phyloP scores from a whole-genome alignment of 2,329 filamentous ascomycete species.

The Cercospora sesami region DNA sequence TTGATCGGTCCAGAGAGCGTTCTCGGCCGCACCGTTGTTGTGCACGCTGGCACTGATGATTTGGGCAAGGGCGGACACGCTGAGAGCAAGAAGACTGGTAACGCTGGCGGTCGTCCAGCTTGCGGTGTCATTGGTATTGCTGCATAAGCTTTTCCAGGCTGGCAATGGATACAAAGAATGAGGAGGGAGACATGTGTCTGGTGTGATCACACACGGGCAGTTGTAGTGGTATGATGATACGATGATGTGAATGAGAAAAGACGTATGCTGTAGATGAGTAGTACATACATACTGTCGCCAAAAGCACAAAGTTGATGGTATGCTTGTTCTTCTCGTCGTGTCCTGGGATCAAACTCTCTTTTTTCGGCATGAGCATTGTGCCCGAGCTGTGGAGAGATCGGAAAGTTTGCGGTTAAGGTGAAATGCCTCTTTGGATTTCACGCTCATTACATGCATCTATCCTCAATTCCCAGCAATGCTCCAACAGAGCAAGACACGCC shows the following conservation, averaged over 20 bases:
- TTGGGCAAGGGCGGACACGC: slow-evolving; percentile 88
- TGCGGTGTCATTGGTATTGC: slow-evolving; percentile 64
- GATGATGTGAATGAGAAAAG: slow-evolving; percentile 22
- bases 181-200: not conserved
- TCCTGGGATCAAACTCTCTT: too few relatives aligned
- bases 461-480: not conserved
- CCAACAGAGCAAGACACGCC: not conserved
- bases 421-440: not conserved
- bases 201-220: slow-evolving; percentile 24
- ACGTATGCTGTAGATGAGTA: slow-evolving; percentile 1
- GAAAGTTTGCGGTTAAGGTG: too few relatives aligned
- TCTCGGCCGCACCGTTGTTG: slow-evolving; percentile 91
- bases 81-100: slow-evolving; percentile 98
- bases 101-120: slow-evolving; percentile 88
- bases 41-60: slow-evolving; percentile 94
- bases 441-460: not conserved
- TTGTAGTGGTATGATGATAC: slow-evolving; percentile 14
- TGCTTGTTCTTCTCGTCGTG: not conserved
- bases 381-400: too few relatives aligned
- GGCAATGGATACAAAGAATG: not conserved
- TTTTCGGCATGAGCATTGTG: not conserved
- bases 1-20: slow-evolving; percentile 94
- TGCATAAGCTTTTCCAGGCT: not conserved
- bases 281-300: not conserved
- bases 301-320: slow-evolving; percentile 1